Evolutionary conservation across 208 protist genomes (phyloP).

Genomic region (Trypanosoma lewisi): DNA sequence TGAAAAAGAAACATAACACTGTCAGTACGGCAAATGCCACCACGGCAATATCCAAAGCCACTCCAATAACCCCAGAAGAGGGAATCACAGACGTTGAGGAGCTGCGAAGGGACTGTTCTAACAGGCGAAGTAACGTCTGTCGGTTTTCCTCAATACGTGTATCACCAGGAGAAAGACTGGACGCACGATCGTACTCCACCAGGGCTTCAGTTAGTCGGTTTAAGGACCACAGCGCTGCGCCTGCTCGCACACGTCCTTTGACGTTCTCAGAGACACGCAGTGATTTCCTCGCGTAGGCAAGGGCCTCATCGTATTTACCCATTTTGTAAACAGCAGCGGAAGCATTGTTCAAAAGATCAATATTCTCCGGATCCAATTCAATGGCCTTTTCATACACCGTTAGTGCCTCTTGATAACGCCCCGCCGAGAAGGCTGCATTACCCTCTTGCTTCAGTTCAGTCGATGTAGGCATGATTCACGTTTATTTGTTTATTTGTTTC

Average conservation of each 20-base stretch:
- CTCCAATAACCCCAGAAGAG: constrained; percentile 6
- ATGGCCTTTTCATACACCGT: constrained; percentile 77
- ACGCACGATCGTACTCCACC: constrained; percentile 48
- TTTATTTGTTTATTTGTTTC: too few relatives aligned
- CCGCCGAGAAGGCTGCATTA: constrained; percentile 76
- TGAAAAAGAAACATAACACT: constrained; percentile 8
- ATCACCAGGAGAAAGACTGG: constrained; percentile 47
- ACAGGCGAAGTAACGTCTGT: constrained; percentile 33
- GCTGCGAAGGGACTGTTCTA: constrained; percentile 26
- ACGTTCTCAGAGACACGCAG: constrained; percentile 58
- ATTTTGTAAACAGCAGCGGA: constrained; percentile 78
- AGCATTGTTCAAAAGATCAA: constrained; percentile 84
- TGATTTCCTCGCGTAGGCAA: constrained; percentile 58
- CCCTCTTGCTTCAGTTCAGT: constrained; percentile 71
- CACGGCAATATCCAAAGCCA: constrained; percentile 4
- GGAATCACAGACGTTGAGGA: background rate
- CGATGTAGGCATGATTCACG: constrained; percentile 24
- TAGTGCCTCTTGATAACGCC: constrained; percentile 76
- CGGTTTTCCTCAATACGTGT: constrained; percentile 36
- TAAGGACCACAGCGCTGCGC: constrained; percentile 56
- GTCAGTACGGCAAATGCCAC: background rate
- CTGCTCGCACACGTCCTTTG: constrained; percentile 64
- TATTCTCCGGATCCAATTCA: constrained; percentile 64
- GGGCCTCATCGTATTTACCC: constrained; percentile 70
- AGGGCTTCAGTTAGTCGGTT: constrained; percentile 47